Evolutionary conservation across 371 early-diverging fungal species (phyloP).

Genomic region (Mortierella sp.): DNA sequence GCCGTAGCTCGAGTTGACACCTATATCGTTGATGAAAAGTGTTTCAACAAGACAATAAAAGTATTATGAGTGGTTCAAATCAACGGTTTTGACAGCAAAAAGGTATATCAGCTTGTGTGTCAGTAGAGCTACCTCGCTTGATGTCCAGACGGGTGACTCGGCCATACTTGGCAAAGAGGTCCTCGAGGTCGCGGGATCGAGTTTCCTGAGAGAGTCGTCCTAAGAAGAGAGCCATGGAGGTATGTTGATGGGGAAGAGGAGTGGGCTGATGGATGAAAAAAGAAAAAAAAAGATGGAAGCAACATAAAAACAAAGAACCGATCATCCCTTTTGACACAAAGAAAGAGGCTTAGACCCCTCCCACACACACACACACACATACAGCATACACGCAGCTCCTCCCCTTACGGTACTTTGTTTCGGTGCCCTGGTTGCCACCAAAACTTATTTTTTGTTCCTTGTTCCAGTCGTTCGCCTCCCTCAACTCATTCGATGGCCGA

Average conservation of each 20-base stretch:
- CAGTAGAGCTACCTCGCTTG: slow-evolving; percentile 59
- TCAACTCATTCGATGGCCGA: neutral
- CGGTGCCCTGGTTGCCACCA: too few species aligned
- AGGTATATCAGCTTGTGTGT: neutral
- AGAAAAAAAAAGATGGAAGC: neutral
- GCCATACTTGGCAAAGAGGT: slow-evolving; percentile 77
- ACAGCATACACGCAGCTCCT: too few species aligned
- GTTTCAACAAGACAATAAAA: too few species aligned
- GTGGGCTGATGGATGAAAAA: neutral
- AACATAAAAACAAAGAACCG: neutral
- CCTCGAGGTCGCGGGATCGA: slow-evolving; percentile 75
- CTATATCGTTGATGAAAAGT: neutral
- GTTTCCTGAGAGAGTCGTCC: slow-evolving; percentile 75
- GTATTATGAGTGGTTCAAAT: too few species aligned
- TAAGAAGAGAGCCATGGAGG: slow-evolving; percentile 64
- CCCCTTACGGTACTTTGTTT: too few species aligned
- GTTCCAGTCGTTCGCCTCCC: neutral
- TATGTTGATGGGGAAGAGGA: neutral
- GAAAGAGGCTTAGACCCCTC: slow-evolving; percentile 3
- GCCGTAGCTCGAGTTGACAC: slow-evolving; percentile 59
- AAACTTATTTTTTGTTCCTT: neutral
- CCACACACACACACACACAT: too few species aligned
- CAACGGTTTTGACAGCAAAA: neutral
- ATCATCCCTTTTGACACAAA: too few species aligned
- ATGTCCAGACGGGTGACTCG: slow-evolving; percentile 77